These are phyloP conservation scores for Talaromyces wortmannii DNA, from an alignment of 495 filamentous ascomycete genomes.

Conservation along the genomic window DNA sequence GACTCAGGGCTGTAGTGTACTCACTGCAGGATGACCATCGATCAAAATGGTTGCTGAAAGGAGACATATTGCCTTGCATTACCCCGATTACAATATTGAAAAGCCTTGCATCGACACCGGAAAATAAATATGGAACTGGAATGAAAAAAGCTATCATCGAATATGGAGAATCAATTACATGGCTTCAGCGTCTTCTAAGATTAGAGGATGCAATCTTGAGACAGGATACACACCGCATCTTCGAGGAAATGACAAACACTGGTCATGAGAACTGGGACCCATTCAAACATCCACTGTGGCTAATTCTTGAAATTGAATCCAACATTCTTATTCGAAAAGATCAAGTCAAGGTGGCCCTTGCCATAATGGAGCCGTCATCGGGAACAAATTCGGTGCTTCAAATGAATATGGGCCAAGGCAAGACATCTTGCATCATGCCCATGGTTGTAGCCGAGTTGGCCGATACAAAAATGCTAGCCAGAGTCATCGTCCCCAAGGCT, in stretches of 20 bases:
- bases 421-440: constrained; percentile 64
- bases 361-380: constrained; percentile 46
- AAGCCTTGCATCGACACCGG: constrained; percentile 35
- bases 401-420: constrained; percentile 73
- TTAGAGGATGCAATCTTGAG: constrained; percentile 26
- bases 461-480: constrained; percentile 39
- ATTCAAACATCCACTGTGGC: constrained; percentile 40
- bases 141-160: constrained; percentile 10
- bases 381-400: constrained; percentile 52
- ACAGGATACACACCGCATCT: constrained; percentile 24
- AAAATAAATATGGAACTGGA: constrained; percentile 16
- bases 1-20: neutral
- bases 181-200: constrained; percentile 32
- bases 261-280: constrained; percentile 50
- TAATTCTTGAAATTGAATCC: constrained; percentile 60
- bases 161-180: constrained; percentile 28
- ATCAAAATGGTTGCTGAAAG: neutral
- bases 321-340: constrained; percentile 54
- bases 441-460: constrained; percentile 51
- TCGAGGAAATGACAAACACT: constrained; percentile 41
- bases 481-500: constrained; percentile 58
- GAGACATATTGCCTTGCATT: constrained; percentile 42
- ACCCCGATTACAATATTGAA: constrained; percentile 44
- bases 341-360: constrained; percentile 48
- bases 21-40: neutral